A percentile compares a stretch with the other conserved stretches of the same genome.
These are phyloP conservation scores for Dryas drummondii DNA, from an alignment of 306 rosid genomes.

Conservation along the genomic window DNA sequence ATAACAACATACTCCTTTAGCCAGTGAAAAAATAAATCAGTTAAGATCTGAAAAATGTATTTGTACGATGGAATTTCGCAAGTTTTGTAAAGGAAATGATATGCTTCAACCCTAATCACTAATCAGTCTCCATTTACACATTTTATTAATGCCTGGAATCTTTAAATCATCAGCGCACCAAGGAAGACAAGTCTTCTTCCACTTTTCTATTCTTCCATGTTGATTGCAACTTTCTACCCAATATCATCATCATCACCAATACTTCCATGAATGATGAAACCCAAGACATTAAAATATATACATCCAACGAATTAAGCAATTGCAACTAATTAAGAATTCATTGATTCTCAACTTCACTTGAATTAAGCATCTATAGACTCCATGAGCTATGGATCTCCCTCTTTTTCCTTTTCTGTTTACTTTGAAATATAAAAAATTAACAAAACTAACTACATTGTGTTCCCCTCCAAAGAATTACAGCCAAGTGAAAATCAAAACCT, in stretches of 20 bases:
- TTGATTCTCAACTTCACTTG: neutral
- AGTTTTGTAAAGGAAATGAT: too few species aligned
- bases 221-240: slow-evolving; percentile 15
- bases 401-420: neutral
- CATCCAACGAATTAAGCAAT: neutral
- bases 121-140: too few species aligned
- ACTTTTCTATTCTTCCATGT: neutral
- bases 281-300: too few species aligned
- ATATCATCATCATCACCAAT: neutral
- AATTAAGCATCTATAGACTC: neutral
- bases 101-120: too few species aligned
- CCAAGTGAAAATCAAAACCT: neutral
- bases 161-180: neutral
- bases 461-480: slow-evolving; percentile 28
- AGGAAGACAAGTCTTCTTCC: neutral
- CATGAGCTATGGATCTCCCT: neutral
- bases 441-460: slow-evolving; percentile 9
- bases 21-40: too few species aligned
- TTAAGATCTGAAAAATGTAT: too few species aligned
- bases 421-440: neutral
- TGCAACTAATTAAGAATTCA: neutral
- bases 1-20: too few species aligned
- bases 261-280: neutral
- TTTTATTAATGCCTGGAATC: neutral
- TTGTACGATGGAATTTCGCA: too few species aligned